Conservation (phyloP, 176 grass and related monocot species). For the Oryza australiensis region DNA sequence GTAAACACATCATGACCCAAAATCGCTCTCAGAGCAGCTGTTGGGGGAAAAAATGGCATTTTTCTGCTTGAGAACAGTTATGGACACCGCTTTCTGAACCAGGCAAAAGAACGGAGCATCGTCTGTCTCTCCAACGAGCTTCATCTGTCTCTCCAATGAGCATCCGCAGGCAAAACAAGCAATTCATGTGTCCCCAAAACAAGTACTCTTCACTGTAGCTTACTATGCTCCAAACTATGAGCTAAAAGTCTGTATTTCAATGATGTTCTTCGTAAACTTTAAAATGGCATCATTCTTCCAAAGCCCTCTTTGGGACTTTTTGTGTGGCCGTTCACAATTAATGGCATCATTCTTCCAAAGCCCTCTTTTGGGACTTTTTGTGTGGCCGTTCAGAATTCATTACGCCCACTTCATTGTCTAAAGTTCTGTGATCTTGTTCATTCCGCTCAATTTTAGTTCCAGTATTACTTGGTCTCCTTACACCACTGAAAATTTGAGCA, state of each 20-base stretch:
- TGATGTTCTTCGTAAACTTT: background rate
- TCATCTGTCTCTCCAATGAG: background rate
- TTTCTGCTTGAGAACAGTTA: background rate
- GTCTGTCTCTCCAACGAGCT: background rate
- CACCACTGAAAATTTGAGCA: conserved; percentile 37
- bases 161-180: background rate
- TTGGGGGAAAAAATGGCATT: background rate
- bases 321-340: conserved; percentile 38
- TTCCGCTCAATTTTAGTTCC: conserved; percentile 24
- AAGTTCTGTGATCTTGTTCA: conserved; percentile 22
- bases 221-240: background rate
- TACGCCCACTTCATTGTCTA: background rate
- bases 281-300: background rate
- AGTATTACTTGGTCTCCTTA: conserved; percentile 18
- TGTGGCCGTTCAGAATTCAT: conserved; percentile 29
- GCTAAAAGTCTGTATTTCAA: background rate
- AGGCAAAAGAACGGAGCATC: background rate
- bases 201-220: background rate
- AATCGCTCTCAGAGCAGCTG: no score
- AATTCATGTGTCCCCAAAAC: conserved; percentile 23
- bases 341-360: background rate
- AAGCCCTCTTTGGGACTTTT: conserved; percentile 37
- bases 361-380: conserved; percentile 46
- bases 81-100: background rate
- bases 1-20: no score